Conservation (phyloP, 208 protist species). For the Trypanosoma grayi region DNA sequence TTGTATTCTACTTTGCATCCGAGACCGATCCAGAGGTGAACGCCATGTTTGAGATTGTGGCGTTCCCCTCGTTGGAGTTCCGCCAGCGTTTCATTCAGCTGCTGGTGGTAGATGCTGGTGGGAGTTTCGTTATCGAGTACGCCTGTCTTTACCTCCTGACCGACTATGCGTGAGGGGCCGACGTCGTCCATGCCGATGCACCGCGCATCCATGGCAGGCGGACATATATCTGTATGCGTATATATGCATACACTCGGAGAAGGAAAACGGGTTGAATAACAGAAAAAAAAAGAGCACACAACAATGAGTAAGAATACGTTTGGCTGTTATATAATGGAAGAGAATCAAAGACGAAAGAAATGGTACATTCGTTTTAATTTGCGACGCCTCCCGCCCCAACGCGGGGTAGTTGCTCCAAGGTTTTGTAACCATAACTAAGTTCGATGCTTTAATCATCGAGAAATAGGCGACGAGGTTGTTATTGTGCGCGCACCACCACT, state of each 20-base stretch:
- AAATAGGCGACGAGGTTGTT: too few relatives aligned
- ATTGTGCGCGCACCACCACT: too few relatives aligned
- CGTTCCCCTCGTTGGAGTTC: constrained; percentile 82
- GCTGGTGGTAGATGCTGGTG: constrained; percentile 65
- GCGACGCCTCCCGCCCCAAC: too few relatives aligned
- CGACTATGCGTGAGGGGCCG: constrained; percentile 29
- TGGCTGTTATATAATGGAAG: too few relatives aligned
- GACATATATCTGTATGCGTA: background rate
- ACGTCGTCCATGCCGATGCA: too few relatives aligned
- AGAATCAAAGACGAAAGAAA: too few relatives aligned
- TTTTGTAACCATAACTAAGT: too few relatives aligned
- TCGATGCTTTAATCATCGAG: too few relatives aligned
- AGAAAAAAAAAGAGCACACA: background rate
- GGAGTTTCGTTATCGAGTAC: constrained; percentile 79
- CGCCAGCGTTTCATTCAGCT: constrained; percentile 69
- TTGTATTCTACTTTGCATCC: constrained; percentile 80
- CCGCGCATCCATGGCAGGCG: too few relatives aligned
- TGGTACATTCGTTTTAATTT: too few relatives aligned
- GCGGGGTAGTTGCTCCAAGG: too few relatives aligned
- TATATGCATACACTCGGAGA: background rate
- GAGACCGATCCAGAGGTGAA: constrained; percentile 80
- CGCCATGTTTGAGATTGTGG: constrained; percentile 83
- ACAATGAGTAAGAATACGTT: too few relatives aligned
- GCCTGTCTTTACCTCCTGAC: constrained; percentile 72
- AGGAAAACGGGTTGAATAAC: background rate